Base-by-base conservation (phyloP, 2,329 filamentous ascomycete genomes). In the Pleomassaria siparia region DNA sequence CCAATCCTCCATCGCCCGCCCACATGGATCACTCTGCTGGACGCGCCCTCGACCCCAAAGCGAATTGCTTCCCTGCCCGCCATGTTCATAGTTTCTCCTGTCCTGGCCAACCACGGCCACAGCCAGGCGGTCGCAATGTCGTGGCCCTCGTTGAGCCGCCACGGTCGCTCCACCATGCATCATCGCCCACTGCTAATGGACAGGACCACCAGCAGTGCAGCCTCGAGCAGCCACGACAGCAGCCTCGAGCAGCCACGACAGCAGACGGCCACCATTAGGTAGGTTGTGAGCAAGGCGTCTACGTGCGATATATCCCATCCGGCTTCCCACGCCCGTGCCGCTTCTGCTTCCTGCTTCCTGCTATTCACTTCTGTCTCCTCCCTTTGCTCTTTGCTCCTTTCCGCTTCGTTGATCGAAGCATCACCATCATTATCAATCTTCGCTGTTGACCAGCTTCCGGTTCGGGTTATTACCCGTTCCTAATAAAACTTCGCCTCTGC, bases 381-480 rank as follows among this genome's bases (percentile, higher is more conserved):
- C 61, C 58, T 54, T 63, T 61, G 64, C 54, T 50, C 48, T 50
- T 50, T 59, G 53, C 55, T 47, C 47, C 52, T 52, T 61, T 60
- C 51, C 44, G 50, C 64, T 71, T 74, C 73, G 74, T 76, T 74
- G 73, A 74, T 64, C 73, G 74, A 74, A 73, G 71, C 63, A 59
- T 59, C 58, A 59, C 50, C 51, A 49, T 58, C 59, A 58, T 66
- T 65, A 61, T 61, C 62, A 58, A 46, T 59, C 56, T 62, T 56
- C 56, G 64, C 74, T 73, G 75, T 76, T 73, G 75, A 77, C 59
- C 75, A 69, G 67, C 56, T 54, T 44, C 16, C 51, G n/a, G n/a
- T n/a, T n/a, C n/a, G 66, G 67, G 64, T 63, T 64, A 61, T 67
- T 56, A 61, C 66, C 67, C 64, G 47, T 43, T 30, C 59, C 66